Base-by-base conservation (phyloP, 768 basidiomycete genomes). In the Trametes coccinea region DNA sequence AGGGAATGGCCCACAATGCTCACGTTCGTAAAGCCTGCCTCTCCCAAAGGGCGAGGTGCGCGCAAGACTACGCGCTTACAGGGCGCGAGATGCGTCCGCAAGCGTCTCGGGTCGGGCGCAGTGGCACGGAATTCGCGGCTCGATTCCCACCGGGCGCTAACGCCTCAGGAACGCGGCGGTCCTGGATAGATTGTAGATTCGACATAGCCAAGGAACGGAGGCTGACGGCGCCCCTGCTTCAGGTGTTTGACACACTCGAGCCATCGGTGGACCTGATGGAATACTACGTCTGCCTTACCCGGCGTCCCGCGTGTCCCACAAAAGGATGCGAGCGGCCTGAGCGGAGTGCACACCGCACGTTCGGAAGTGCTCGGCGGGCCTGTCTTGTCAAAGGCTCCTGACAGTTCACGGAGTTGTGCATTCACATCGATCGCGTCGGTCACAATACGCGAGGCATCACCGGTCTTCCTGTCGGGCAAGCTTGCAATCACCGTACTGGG, bases 111-210 rank as follows among this genome's bases (percentile, higher is more conserved):
- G n/a, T 44, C 34, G 49, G 31, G 41, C 49, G 49, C 41, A 52
- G 9, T 5, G 46, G 34, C 47, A 33, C 27, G 13, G 14, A 34
- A 34, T 16, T 43, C 31, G n/a, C 44, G 44, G 37, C 34, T 41
- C n/a, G 50, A 50, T 61, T 55, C 60, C 33, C 33, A 37, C 43
- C 41, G 48, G 41, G 60, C 53, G 54, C 41, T 48, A 40, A 17
- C 14, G n/a, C 31, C 31, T 27, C 55, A 62, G 61, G 61, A 56
- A 62, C 61, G 54, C 48, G 16, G 11, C 41, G n/a, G 48, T 47
- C 48, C 49, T n/a, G 52, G 50, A 56, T 53, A 27, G 39, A 33
- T 33, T 30, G 4, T 34, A 60, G 51, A 54, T 61, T 39, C 29
- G 17, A 50, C 31, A 44, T 30, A 33, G 30, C n/a, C 60, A 53